Conservation (phyloP, 768 basidiomycete species). For the Lactarius pseudohatsudake region DNA sequence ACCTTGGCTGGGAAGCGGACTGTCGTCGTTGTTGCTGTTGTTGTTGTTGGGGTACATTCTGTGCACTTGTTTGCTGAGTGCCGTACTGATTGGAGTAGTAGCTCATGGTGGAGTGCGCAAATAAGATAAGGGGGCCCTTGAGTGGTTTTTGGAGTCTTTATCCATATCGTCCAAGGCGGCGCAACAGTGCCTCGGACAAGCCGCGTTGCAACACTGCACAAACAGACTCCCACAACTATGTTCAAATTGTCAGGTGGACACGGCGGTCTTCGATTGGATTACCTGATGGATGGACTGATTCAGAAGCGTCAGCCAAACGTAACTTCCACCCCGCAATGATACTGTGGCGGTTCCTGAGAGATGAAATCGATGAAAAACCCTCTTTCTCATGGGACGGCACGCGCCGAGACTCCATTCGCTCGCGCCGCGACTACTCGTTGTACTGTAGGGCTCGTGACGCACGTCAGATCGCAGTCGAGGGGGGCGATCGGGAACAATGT, state of each 20-base stretch:
- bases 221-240: conserved; percentile 14
- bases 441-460: too few relatives aligned
- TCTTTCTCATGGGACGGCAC: neutral
- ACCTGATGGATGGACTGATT: conserved; percentile 15
- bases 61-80: neutral
- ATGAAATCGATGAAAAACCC: neutral
- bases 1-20: neutral
- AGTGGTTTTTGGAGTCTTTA: conserved; percentile 1
- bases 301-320: neutral
- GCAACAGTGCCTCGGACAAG: neutral
- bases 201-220: neutral
- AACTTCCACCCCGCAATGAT: neutral
- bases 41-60: neutral
- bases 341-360: neutral
- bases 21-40: neutral
- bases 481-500: neutral
- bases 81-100: neutral
- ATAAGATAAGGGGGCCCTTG: neutral
- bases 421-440: neutral
- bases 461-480: neutral
- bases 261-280: neutral
- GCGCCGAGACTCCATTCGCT: neutral
- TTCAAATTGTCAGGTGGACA: conserved; percentile 4
- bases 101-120: conserved; percentile 1
- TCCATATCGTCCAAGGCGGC: conserved; percentile 5